Evolutionary conservation across 768 basidiomycete species (phyloP).

Genomic region (Lactarius psammicola): DNA sequence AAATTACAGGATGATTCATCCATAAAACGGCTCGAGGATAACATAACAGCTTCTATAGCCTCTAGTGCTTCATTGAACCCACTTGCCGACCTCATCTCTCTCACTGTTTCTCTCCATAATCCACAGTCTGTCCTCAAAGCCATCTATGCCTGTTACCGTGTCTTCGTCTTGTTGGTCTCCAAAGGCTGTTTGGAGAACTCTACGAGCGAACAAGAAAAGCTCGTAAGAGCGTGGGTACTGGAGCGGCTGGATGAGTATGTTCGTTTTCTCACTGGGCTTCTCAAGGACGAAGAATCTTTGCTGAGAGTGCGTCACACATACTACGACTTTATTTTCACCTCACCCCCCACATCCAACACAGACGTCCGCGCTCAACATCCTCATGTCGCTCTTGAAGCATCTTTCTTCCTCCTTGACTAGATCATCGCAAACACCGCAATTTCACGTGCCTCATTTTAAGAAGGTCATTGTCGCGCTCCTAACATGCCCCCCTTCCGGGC

Average conservation of each 20-base stretch:
- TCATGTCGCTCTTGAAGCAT: slow-evolving; percentile 74
- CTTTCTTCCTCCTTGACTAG: slow-evolving; percentile 65
- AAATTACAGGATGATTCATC: slow-evolving; percentile 28
- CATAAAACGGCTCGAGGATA: slow-evolving; percentile 52
- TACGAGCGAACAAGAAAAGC: slow-evolving; percentile 54
- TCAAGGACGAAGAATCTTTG: slow-evolving; percentile 74
- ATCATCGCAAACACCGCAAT: slow-evolving; percentile 51
- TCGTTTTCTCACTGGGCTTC: slow-evolving; percentile 61
- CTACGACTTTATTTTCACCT: slow-evolving; percentile 4
- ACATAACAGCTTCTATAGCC: slow-evolving; percentile 52
- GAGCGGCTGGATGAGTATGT: slow-evolving; percentile 71
- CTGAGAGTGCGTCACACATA: slow-evolving; percentile 56
- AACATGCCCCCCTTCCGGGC: slow-evolving; percentile 54
- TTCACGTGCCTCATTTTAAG: slow-evolving; percentile 66
- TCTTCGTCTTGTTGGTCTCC: slow-evolving; percentile 64
- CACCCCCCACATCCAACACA: slow-evolving; percentile 34
- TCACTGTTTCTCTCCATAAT: slow-evolving; percentile 49
- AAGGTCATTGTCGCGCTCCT: slow-evolving; percentile 60
- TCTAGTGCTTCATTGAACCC: slow-evolving; percentile 68
- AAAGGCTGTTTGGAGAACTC: slow-evolving; percentile 53
- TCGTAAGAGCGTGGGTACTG: slow-evolving; percentile 77
- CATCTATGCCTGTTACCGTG: slow-evolving; percentile 78
- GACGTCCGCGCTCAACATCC: slow-evolving; percentile 70
- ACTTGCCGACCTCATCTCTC: slow-evolving; percentile 68
- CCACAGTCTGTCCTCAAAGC: slow-evolving; percentile 66